A percentile compares a stretch with the other conserved stretches of the same genome.
Conservation (phyloP, 192 early-diverging fungal genomes). For the Podila horticola region DNA sequence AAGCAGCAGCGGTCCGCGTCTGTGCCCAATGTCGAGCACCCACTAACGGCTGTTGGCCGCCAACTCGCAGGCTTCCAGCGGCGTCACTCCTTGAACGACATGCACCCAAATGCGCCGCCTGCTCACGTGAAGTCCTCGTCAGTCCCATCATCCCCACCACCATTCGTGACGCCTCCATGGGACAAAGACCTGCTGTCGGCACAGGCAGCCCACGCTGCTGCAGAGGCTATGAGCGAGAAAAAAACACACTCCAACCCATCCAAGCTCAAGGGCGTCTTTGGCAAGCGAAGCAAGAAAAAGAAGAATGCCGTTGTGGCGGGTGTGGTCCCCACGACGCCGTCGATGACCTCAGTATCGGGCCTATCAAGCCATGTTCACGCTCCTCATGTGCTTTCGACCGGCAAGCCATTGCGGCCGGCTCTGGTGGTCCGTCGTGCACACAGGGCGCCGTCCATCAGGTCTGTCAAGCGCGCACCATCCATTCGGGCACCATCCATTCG, state of each 20-base stretch:
- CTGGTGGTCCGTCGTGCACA: conserved; percentile 10
- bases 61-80: conserved; percentile 22
- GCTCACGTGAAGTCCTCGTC: background rate
- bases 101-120: background rate
- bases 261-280: conserved; percentile 32
- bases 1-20: conserved; percentile 35
- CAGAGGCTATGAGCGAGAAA: background rate
- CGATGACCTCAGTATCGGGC: background rate
- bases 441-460: conserved; percentile 8
- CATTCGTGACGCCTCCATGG: conserved; percentile 9
- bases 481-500: no score
- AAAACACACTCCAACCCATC: background rate
- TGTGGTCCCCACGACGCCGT: background rate
- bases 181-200: conserved; percentile 15
- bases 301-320: background rate
- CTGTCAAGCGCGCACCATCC: conserved; percentile 11
- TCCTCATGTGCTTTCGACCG: background rate
- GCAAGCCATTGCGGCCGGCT: conserved; percentile 19
- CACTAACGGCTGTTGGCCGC: conserved; percentile 11
- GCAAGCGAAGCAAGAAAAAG: conserved; percentile 27
- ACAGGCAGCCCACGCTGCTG: conserved; percentile 9
- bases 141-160: no score
- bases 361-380: background rate
- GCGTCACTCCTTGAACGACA: conserved; percentile 34
- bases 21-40: conserved; percentile 31